A percentile compares a stretch with the other conserved stretches of the same genome.
phyloP scores from a whole-genome alignment of 306 rosid genomes.

The Casuarina equisetifolia region DNA sequence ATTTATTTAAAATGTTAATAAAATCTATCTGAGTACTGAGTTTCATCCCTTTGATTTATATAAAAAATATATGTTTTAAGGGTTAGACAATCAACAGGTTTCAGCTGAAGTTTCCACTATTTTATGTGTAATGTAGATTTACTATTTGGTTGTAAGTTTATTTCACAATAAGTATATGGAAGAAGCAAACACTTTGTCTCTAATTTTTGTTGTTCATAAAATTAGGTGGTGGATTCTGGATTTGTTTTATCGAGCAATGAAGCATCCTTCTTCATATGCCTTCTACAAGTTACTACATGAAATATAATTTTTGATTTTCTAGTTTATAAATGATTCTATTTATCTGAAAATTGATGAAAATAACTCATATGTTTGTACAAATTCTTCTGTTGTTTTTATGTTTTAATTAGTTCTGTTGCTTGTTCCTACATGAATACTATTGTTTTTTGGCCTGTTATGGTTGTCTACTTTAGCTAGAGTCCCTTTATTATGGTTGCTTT shows the following conservation, averaged over 20 bases:
- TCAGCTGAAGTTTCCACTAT: background rate
- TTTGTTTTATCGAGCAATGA: conserved; percentile 2
- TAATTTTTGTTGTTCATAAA: background rate
- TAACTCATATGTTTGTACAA: background rate
- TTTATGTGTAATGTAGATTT: background rate
- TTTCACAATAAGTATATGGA: background rate
- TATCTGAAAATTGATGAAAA: background rate
- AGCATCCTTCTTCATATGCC: conserved; percentile 16
- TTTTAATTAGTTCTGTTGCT: background rate
- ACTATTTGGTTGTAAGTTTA: background rate
- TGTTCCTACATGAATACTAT: background rate
- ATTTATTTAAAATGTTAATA: background rate
- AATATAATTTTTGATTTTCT: conserved; percentile 11
- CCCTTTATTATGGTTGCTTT: background rate
- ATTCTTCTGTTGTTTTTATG: background rate
- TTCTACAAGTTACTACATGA: conserved; percentile 13
- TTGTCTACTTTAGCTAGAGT: background rate
- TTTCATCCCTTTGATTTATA: background rate
- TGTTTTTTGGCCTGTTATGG: background rate
- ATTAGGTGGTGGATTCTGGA: conserved; percentile 19
- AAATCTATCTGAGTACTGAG: background rate
- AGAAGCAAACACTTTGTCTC: background rate
- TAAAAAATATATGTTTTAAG: background rate
- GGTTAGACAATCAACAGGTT: background rate
- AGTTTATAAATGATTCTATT: background rate